phyloP scores from a whole-genome alignment of 805 yeast genomes.

The Lachancea meyersii region DNA sequence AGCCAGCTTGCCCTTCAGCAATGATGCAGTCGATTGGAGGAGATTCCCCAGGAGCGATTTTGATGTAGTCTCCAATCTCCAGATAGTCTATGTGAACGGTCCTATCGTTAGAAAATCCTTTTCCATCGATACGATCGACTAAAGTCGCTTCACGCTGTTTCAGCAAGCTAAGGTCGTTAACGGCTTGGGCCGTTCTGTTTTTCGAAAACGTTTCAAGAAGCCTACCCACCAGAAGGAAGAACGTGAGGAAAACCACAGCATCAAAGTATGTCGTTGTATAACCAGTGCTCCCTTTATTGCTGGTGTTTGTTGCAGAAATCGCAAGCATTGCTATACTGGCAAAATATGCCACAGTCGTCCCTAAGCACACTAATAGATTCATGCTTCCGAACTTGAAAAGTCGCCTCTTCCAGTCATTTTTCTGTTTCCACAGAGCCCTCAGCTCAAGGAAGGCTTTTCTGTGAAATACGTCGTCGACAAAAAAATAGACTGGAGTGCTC shows the following conservation, averaged over 20 bases:
- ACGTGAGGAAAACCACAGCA: constrained; percentile 68
- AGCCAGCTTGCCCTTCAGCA: constrained; percentile 41
- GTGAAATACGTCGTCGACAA: constrained; percentile 70
- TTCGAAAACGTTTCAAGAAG: constrained; percentile 62
- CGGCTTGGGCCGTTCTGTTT: constrained; percentile 59
- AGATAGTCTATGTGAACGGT: constrained; percentile 39
- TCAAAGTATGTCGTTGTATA: constrained; percentile 67
- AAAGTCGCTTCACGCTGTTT: constrained; percentile 47
- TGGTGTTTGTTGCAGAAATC: constrained; percentile 35
- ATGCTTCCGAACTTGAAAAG: constrained; percentile 69
- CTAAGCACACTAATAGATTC: constrained; percentile 66
- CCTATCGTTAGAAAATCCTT: constrained; percentile 25
- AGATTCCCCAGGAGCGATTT: constrained; percentile 49
- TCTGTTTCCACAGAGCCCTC: constrained; percentile 48
- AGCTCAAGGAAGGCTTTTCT: constrained; percentile 58
- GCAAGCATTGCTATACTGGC: constrained; percentile 55
- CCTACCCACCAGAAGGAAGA: constrained; percentile 66
- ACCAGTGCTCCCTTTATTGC: constrained; percentile 25
- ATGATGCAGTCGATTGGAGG: constrained; percentile 55
- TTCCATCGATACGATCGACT: constrained; percentile 12
- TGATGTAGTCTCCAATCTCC: constrained; percentile 47
- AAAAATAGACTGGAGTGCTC: constrained; percentile 68
- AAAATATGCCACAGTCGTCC: constrained; percentile 66
- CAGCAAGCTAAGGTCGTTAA: constrained; percentile 45
- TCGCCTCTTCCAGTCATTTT: constrained; percentile 49